Evolutionary conservation across 2,329 filamentous ascomycete species (phyloP).

Genomic region (Fusarium sp.): DNA sequence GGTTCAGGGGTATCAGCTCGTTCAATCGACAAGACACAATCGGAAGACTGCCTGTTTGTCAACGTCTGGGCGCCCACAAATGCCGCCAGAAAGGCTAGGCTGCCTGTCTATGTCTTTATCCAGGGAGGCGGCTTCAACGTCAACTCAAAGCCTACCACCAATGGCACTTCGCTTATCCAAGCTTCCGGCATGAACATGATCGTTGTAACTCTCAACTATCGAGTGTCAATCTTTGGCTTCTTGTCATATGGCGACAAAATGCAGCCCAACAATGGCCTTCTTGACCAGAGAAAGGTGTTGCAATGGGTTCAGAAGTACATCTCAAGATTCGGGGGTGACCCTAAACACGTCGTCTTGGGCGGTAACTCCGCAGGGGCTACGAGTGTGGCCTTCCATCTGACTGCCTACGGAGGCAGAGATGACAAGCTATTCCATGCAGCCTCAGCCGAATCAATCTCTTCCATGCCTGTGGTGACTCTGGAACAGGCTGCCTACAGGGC

Average conservation of each 20-base stretch:
- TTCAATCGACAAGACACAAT: slow-evolving; percentile 46
- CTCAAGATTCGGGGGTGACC: slow-evolving; percentile 73
- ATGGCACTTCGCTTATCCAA: slow-evolving; percentile 66
- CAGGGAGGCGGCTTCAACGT: slow-evolving; percentile 70
- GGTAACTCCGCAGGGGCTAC: slow-evolving; percentile 75
- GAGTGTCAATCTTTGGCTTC: slow-evolving; percentile 79
- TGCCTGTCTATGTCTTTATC: slow-evolving; percentile 71
- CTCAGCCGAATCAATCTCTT: slow-evolving; percentile 63
- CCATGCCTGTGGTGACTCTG: slow-evolving; percentile 59
- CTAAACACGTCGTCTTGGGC: slow-evolving; percentile 72
- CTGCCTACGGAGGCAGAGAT: slow-evolving; percentile 61
- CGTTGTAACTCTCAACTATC: slow-evolving; percentile 80
- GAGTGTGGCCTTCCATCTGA: slow-evolving; percentile 71
- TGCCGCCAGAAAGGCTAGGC: slow-evolving; percentile 58
- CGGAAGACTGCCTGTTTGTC: slow-evolving; percentile 77
- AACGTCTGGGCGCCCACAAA: slow-evolving; percentile 70
- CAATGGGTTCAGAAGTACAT: slow-evolving; percentile 77
- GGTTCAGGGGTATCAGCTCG: slow-evolving; percentile 37
- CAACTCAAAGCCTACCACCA: slow-evolving; percentile 40
- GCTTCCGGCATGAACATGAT: slow-evolving; percentile 69
- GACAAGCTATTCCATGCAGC: slow-evolving; percentile 62
- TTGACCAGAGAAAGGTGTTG: slow-evolving; percentile 75
- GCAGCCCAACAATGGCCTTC: slow-evolving; percentile 74
- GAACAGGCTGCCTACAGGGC: slow-evolving; percentile 63
- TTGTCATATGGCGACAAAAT: slow-evolving; percentile 68